Percentiles rank a stretch among this genome's conserved stretches.
Evolutionary conservation across 2,329 filamentous ascomycete species (phyloP).

Genomic region (Teratosphaeria nubilosa): DNA sequence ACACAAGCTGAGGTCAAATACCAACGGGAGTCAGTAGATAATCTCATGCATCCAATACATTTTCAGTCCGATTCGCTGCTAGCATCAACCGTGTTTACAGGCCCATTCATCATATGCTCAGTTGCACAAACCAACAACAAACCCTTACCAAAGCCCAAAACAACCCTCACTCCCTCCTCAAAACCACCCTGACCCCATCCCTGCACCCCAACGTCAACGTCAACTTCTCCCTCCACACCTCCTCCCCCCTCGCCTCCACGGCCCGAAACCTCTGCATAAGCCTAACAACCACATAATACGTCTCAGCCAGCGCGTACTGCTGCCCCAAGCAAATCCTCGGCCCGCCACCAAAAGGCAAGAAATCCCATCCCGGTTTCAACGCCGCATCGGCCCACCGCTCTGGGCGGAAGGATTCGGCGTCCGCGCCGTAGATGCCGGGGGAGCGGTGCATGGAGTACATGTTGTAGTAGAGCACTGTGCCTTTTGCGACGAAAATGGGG

Average conservation of each 20-base stretch:
- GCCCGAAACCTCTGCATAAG: slow-evolving; percentile 6
- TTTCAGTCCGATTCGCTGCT: no score
- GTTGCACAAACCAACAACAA: no score
- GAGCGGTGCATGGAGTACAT: slow-evolving; percentile 17
- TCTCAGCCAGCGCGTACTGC: slow-evolving; percentile 8
- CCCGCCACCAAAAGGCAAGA: slow-evolving; percentile 32
- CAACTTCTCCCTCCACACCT: slow-evolving; percentile 6
- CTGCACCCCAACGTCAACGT: slow-evolving; percentile 2
- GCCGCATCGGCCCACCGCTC: slow-evolving; percentile 32
- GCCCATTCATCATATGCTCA: no score
- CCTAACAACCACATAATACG: slow-evolving; percentile 6
- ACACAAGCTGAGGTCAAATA: no score
- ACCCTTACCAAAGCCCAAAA: no score
- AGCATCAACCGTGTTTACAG: no score
- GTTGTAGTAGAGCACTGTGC: slow-evolving; percentile 15
- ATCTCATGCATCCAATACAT: no score
- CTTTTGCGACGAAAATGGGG: slow-evolving; percentile 39
- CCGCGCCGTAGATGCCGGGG: slow-evolving; percentile 30
- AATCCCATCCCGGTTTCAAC: slow-evolving; percentile 8
- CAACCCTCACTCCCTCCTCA: not conserved
- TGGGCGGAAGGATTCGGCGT: slow-evolving; percentile 38
- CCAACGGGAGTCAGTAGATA: no score
- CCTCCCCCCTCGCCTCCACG: slow-evolving; percentile 3
- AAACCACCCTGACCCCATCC: not conserved
- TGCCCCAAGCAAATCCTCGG: slow-evolving; percentile 34